Evolutionary conservation across 371 early-diverging fungal genomes (phyloP).

Genomic region (Smittium culicis): DNA sequence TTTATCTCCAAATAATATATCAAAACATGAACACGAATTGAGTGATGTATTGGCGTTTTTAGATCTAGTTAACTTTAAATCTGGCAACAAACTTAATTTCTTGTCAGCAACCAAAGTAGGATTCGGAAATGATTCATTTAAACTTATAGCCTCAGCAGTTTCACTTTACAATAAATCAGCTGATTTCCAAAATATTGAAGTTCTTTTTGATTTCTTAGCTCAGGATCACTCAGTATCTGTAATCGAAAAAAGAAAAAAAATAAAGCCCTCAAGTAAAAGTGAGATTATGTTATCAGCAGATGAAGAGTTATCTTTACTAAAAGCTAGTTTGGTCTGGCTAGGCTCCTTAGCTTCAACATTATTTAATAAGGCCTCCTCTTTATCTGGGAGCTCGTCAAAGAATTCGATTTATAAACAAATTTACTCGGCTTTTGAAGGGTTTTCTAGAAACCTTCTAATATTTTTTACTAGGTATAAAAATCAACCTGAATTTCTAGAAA

Average conservation of each 20-base stretch:
- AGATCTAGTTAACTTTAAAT: neutral
- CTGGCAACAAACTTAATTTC: neutral
- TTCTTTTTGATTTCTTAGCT: constrained; percentile 19
- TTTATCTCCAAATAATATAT: neutral
- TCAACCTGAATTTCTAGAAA: neutral
- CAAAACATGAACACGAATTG: neutral
- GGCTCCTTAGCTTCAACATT: neutral
- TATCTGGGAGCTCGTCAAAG: constrained; percentile 1
- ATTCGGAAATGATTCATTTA: neutral
- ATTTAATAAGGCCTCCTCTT: neutral
- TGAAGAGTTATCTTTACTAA: neutral
- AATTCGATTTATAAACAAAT: neutral
- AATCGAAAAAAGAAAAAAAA: too few relatives aligned
- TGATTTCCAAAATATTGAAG: constrained; percentile 13
- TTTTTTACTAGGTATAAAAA: neutral
- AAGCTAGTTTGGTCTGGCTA: neutral
- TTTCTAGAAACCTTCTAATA: neutral
- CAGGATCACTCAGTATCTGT: constrained; percentile 21
- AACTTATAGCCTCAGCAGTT: constrained; percentile 14
- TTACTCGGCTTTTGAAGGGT: neutral
- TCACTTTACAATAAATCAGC: constrained; percentile 19
- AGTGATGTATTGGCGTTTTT: neutral
- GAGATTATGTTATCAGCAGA: neutral
- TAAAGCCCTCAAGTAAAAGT: too few relatives aligned
- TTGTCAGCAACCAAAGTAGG: neutral